Conservation (phyloP, 768 basidiomycete species). For the Tephrocybe rancida region DNA sequence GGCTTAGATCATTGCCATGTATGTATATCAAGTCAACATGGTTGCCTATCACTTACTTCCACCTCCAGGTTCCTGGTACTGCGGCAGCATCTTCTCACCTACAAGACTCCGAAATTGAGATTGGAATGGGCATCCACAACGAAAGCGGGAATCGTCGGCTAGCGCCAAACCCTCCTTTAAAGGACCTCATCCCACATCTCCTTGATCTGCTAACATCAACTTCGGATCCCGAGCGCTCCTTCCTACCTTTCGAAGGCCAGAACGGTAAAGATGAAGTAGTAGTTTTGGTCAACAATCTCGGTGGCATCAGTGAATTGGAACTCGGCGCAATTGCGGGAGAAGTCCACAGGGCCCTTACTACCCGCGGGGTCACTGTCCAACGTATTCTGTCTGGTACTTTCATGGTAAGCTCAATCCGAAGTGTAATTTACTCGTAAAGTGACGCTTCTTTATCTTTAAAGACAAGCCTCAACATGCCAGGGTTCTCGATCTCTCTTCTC, state of each 20-base stretch:
- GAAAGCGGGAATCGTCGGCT: slow-evolving; percentile 74
- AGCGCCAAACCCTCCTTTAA: slow-evolving; percentile 71
- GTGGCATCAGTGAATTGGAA: slow-evolving; percentile 84
- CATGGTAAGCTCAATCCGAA: slow-evolving; percentile 56
- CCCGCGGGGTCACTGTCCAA: slow-evolving; percentile 55
- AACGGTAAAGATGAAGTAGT: slow-evolving; percentile 71
- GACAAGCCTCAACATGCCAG: slow-evolving; percentile 94
- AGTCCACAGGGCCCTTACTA: slow-evolving; percentile 54
- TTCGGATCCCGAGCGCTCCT: slow-evolving; percentile 75
- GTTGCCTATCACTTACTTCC: neutral
- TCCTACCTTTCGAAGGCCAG: slow-evolving; percentile 57
- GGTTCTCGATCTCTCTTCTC: slow-evolving; percentile 84
- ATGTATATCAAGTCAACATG: slow-evolving; percentile 5
- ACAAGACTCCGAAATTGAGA: slow-evolving; percentile 70
- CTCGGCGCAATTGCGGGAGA: slow-evolving; percentile 70
- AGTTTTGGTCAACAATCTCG: slow-evolving; percentile 86
- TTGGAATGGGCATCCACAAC: slow-evolving; percentile 93
- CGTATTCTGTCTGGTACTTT: slow-evolving; percentile 79
- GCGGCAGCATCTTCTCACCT: slow-evolving; percentile 58
- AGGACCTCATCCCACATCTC: slow-evolving; percentile 69
- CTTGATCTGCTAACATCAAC: slow-evolving; percentile 73
- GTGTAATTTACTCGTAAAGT: neutral
- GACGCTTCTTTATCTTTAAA: slow-evolving; percentile 28
- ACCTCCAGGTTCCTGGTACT: slow-evolving; percentile 74
- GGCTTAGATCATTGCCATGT: slow-evolving; percentile 91